Conservation (phyloP, 1,284 basidiomycete species). For the Puccinia hordei region DNA sequence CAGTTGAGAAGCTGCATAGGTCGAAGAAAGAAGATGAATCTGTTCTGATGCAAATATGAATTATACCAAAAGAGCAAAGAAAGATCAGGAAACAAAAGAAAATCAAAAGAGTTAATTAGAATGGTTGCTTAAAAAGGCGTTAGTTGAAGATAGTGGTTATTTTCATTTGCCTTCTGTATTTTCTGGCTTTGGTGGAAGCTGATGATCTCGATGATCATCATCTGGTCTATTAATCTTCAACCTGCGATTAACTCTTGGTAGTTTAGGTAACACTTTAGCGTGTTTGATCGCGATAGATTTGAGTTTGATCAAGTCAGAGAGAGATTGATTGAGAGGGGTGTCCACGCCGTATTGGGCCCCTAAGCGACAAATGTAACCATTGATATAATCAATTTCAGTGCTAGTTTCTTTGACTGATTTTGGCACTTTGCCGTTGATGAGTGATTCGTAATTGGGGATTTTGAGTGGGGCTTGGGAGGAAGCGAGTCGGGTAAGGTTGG, state of each 20-base stretch:
- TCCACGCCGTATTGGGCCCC: constrained; percentile 68
- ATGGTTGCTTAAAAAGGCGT: no score
- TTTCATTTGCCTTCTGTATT: no score
- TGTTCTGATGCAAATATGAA: no score
- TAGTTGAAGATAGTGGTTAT: no score
- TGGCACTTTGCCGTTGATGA: constrained; percentile 33
- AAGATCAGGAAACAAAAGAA: no score
- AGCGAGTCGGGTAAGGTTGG: neutral
- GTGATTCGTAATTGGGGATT: constrained; percentile 70
- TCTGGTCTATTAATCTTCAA: constrained; percentile 17
- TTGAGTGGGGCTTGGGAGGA: constrained; percentile 54
- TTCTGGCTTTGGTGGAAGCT: no score
- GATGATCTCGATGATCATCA: no score
- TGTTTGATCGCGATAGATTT: constrained; percentile 55
- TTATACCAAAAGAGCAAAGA: no score
- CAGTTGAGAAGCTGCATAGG: no score
- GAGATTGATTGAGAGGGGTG: constrained; percentile 68
- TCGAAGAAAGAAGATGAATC: no score
- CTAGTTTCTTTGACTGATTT: constrained; percentile 12
- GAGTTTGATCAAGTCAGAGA: constrained; percentile 69
- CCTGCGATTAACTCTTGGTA: constrained; percentile 9
- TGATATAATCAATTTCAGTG: constrained; percentile 69
- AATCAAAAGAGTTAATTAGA: no score
- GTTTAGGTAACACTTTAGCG: constrained; percentile 5
- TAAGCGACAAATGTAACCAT: constrained; percentile 76